Evolutionary conservation across 768 basidiomycete genomes (phyloP).

Genomic region (Agaricus subrufescens): DNA sequence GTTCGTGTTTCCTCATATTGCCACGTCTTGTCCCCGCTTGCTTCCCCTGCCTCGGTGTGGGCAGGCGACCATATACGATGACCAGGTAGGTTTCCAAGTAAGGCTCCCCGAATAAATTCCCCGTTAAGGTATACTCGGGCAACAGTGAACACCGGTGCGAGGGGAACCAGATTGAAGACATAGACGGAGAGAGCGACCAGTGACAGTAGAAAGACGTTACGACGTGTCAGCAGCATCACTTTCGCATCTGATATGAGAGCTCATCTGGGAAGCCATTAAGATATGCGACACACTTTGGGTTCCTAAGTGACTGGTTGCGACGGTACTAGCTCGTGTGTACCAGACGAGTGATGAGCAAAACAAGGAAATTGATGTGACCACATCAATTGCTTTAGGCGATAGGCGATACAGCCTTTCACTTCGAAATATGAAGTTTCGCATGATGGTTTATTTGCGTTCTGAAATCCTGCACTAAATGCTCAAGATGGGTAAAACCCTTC

Average conservation of each 20-base stretch:
- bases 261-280: background rate
- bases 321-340: too few species aligned
- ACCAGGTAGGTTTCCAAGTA: background rate
- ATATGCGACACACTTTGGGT: too few species aligned
- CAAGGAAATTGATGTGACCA: too few species aligned
- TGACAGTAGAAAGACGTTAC: background rate
- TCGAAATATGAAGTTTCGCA: too few species aligned
- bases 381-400: too few species aligned
- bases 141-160: background rate
- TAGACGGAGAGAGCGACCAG: background rate
- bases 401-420: too few species aligned
- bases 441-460: too few species aligned
- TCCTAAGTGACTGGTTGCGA: too few species aligned
- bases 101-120: conserved; percentile 1
- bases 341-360: background rate
- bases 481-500: too few species aligned
- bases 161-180: background rate
- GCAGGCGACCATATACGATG: background rate
- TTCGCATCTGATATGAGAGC: background rate
- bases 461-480: too few species aligned
- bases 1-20: conserved; percentile 11
- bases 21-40: background rate
- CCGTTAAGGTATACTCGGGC: background rate
- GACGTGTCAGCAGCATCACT: conserved; percentile 4
- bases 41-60: background rate